These are phyloP conservation scores for Arctostaphylos glauca DNA, from an alignment of 148 eudicot species.

Conservation along the genomic window DNA sequence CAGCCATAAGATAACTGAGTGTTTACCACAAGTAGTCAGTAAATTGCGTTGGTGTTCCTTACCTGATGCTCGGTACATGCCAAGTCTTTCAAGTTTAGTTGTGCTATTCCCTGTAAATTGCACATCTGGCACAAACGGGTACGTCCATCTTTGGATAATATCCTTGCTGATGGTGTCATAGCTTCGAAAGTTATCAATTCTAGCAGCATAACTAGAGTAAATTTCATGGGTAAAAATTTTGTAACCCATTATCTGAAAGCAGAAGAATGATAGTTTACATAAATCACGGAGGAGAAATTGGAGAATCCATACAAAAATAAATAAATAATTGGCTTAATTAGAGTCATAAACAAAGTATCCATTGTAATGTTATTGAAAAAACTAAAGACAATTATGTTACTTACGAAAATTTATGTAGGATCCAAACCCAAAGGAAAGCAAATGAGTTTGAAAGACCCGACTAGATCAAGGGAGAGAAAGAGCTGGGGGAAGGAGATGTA, in stretches of 20 bases:
- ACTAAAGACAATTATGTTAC: background rate
- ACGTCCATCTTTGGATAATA: slow-evolving; percentile 95
- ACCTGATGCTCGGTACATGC: slow-evolving; percentile 85
- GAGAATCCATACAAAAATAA: slow-evolving; percentile 3
- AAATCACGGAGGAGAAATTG: background rate
- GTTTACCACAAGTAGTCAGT: background rate
- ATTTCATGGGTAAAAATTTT: slow-evolving; percentile 94
- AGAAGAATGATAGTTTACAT: background rate
- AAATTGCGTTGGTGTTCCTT: slow-evolving; percentile 19
- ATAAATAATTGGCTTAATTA: background rate
- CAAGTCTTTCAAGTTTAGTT: slow-evolving; percentile 76
- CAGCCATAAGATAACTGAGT: background rate
- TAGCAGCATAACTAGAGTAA: slow-evolving; percentile 86
- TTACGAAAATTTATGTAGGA: background rate
- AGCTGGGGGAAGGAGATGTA: background rate
- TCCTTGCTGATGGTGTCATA: slow-evolving; percentile 92
- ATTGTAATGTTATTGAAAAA: background rate
- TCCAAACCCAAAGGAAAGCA: background rate
- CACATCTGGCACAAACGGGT: slow-evolving; percentile 90
- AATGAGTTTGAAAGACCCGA: background rate
- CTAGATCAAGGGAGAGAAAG: background rate
- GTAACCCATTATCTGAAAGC: slow-evolving; percentile 88
- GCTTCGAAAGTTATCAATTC: slow-evolving; percentile 85
- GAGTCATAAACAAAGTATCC: background rate
- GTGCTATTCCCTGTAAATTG: slow-evolving; percentile 58